Evolutionary conservation across 495 filamentous ascomycete genomes (phyloP).

Genomic region (Rhypophila decipiens): DNA sequence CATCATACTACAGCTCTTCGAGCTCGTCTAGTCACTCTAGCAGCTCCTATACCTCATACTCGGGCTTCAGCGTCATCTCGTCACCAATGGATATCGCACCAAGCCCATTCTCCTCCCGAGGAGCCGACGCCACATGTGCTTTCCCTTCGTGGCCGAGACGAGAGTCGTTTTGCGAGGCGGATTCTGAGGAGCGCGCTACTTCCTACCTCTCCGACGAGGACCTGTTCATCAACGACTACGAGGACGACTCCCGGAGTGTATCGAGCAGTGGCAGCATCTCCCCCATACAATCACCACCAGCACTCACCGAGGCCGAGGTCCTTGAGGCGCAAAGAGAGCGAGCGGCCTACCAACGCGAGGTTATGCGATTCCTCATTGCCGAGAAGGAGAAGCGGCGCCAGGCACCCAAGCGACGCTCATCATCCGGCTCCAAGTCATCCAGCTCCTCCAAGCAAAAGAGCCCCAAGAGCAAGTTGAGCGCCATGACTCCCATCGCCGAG

Average conservation of each 20-base stretch:
- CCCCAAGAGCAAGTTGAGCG: slow-evolving; percentile 37
- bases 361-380: slow-evolving; percentile 31
- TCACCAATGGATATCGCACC: slow-evolving; percentile 49
- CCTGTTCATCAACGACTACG: slow-evolving; percentile 32
- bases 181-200: slow-evolving; percentile 34
- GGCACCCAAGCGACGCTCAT: slow-evolving; percentile 24
- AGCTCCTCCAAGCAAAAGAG: slow-evolving; percentile 29
- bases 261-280: slow-evolving; percentile 40
- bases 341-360: slow-evolving; percentile 40
- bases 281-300: slow-evolving; percentile 24
- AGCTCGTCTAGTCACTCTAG: slow-evolving; percentile 19
- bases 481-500: slow-evolving; percentile 46
- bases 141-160: slow-evolving; percentile 48
- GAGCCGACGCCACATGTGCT: slow-evolving; percentile 37
- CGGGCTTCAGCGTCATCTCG: slow-evolving; percentile 32
- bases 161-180: slow-evolving; percentile 34
- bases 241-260: slow-evolving; percentile 39
- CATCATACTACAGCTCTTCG: slow-evolving; percentile 32
- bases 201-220: slow-evolving; percentile 48
- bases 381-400: slow-evolving; percentile 43
- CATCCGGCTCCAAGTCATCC: slow-evolving; percentile 1
- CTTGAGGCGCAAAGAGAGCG: slow-evolving; percentile 38
- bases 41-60: slow-evolving; percentile 22
- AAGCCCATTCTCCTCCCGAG: slow-evolving; percentile 30
- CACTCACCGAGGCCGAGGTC: slow-evolving; percentile 31